Evolutionary conservation across 2,329 filamentous ascomycete genomes (phyloP).

Genomic region (Exutisphaerella laricina): DNA sequence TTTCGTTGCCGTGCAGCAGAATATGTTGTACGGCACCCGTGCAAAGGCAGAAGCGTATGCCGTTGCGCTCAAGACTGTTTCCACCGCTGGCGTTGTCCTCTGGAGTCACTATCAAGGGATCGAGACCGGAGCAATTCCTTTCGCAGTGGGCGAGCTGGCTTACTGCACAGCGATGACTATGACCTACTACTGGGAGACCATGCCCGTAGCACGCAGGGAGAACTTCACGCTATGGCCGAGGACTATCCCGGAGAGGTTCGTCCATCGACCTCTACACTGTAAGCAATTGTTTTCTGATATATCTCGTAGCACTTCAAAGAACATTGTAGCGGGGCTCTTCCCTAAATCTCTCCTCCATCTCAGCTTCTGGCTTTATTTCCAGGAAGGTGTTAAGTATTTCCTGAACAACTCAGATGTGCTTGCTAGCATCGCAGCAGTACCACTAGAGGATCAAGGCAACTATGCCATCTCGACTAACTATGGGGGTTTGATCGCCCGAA

Average conservation of each 20-base stretch:
- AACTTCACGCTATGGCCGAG: conserved; percentile 64
- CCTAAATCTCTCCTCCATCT: conserved; percentile 65
- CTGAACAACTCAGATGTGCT: conserved; percentile 93
- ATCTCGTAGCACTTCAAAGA: conserved; percentile 22
- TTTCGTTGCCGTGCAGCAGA: conserved; percentile 81
- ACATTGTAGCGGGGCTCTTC: conserved; percentile 58
- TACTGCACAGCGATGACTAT: conserved; percentile 65
- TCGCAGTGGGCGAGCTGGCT: conserved; percentile 76
- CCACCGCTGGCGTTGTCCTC: conserved; percentile 66
- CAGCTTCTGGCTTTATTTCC: conserved; percentile 75
- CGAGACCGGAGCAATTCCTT: conserved; percentile 73
- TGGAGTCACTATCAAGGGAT: conserved; percentile 51
- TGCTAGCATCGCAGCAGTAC: conserved; percentile 72
- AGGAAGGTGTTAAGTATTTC: conserved; percentile 85
- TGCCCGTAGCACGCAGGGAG: conserved; percentile 49
- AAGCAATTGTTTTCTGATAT: conserved; percentile 23
- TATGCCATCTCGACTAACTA: conserved; percentile 93
- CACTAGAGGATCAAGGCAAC: conserved; percentile 74
- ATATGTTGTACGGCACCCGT: conserved; percentile 71
- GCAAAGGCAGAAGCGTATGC: conserved; percentile 78
- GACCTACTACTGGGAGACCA: conserved; percentile 64
- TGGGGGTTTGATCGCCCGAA: conserved; percentile 77
- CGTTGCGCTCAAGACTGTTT: conserved; percentile 68
- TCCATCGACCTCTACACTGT: conserved; percentile 19
- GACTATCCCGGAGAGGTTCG: conserved; percentile 41